Percentiles rank a stretch among this genome's conserved stretches.
These are phyloP conservation scores for Fomitiporia mediterranea DNA, from an alignment of 1,284 basidiomycete species.

Conservation along the genomic window DNA sequence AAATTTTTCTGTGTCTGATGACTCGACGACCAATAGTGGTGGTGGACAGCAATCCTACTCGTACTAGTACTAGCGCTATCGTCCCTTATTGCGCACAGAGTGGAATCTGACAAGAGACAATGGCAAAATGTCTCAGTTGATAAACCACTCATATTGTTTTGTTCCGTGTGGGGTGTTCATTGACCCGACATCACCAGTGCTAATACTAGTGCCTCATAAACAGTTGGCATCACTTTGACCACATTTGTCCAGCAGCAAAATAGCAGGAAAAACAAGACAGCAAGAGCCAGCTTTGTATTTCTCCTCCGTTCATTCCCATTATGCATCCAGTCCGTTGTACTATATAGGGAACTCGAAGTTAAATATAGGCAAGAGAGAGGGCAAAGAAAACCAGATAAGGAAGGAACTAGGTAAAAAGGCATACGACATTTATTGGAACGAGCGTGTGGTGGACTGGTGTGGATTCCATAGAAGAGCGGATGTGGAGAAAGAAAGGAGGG, in stretches of 20 bases:
- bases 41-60: too few relatives aligned
- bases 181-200: too few relatives aligned
- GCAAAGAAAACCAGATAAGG: constrained; percentile 2
- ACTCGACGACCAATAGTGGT: too few relatives aligned
- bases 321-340: constrained; percentile 9
- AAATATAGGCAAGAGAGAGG: constrained; percentile 10
- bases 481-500: not conserved
- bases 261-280: constrained; percentile 1
- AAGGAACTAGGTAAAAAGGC: not conserved
- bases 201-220: too few relatives aligned
- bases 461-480: constrained; percentile 1
- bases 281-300: constrained; percentile 6
- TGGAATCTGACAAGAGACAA: not conserved
- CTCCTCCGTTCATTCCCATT: constrained; percentile 1
- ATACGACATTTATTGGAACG: not conserved
- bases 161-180: too few relatives aligned
- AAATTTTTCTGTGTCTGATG: not conserved
- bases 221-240: too few relatives aligned
- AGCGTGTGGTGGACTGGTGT: constrained; percentile 3
- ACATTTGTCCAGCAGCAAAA: not conserved
- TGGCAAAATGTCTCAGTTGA: too few relatives aligned
- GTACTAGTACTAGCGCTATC: too few relatives aligned
- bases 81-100: not conserved
- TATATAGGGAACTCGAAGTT: constrained; percentile 3
- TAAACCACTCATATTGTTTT: too few relatives aligned